These are phyloP conservation scores for Pseudogymnoascus sp. DNA, from an alignment of 2,329 filamentous ascomycete species.

Conservation along the genomic window DNA sequence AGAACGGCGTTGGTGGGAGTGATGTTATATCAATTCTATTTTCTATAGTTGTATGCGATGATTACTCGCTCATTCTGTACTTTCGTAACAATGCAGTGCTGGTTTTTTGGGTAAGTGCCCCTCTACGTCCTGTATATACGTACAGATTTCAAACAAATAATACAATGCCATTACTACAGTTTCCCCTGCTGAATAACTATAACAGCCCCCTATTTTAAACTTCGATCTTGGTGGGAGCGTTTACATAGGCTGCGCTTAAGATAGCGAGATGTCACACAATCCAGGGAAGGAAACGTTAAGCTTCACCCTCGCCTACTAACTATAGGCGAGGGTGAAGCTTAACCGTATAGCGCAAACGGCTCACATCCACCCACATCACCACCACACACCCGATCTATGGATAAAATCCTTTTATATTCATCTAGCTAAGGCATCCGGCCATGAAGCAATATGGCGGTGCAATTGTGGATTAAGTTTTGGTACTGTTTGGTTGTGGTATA, in stretches of 20 bases:
- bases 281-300: neutral
- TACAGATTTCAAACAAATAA: neutral
- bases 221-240: neutral
- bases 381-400: neutral
- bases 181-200: neutral
- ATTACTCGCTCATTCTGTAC: no score
- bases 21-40: no score
- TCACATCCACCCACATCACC: neutral
- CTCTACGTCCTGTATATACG: no score
- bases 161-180: neutral
- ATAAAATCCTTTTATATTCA: neutral
- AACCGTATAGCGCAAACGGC: no score
- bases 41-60: no score
- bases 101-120: no score
- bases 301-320: neutral
- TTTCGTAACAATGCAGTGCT: no score
- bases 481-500: neutral
- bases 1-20: no score
- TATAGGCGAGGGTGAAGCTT: no score
- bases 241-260: neutral
- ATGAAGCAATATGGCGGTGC: neutral
- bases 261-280: neutral
- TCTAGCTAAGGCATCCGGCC: neutral
- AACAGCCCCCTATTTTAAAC: neutral
- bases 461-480: neutral